Evolutionary conservation across 768 basidiomycete species (phyloP), one percentile per base, ranked within the genome.

Genomic region (Lentinula boryana): DNA sequence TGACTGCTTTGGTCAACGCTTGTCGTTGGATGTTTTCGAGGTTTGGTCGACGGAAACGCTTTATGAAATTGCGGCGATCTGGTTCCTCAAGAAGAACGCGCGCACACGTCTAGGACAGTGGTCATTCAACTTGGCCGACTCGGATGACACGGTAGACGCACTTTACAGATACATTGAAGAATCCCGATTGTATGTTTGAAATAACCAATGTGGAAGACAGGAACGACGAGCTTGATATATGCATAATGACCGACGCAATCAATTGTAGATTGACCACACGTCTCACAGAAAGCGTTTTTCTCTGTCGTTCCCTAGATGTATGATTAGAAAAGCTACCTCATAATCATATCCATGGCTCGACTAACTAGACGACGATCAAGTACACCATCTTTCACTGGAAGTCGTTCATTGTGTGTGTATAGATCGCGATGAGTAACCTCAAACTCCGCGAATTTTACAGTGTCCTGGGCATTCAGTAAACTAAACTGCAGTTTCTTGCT

Each of bases 161-260:
- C 95, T 78, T 99, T 99, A 83, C 97, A 99, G 65, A 98, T 95
- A 66, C 91, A 90, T 70, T 98, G 97, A 1, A 98, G 82, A 64
- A 98, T 89, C 27, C 84, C 83, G 62, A 98, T 93, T 16, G 90
- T 93, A 66, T 98, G 95, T 71, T 95, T 92, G 79, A 99, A 98
- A 74, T 93, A 99, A 6, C 97, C 97, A 60, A 98, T 93, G 71
- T 99, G 97, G 72, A 98, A 99, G 18, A 98, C 95, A 0, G 97
- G 97, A 18, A 99, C 87, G 35, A 89, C 86, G 46, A 99, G 82
- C 74, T 97, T 98, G 76, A 99, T 98, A 75, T 98, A 98, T 4
- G 95, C 95, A 71, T 97, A 98, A 73, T 99, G 97, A 1, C 97
- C 97, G 23, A 97, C 95, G 70, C 97, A 99, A 63, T 97, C 93